Evolutionary conservation across 2,329 filamentous ascomycete species (phyloP).

Genomic region (Exophiala spinifera): DNA sequence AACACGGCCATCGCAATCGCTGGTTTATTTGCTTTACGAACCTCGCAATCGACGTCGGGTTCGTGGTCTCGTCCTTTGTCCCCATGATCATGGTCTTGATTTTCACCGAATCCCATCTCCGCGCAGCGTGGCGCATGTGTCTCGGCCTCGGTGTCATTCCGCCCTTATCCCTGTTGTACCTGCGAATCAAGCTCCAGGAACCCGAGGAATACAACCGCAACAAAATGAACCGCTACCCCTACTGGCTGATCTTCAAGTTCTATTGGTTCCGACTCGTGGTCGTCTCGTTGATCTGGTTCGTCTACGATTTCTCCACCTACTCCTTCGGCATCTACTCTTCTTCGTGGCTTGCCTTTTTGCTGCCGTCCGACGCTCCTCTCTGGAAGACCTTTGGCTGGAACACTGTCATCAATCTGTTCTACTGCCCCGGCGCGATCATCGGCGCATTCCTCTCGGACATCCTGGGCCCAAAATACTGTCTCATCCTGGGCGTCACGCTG

Average conservation of each 20-base stretch:
- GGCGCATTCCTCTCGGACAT: constrained; percentile 76
- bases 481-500: constrained; percentile 65
- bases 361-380: constrained; percentile 59
- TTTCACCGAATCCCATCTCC: constrained; percentile 60
- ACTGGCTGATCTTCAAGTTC: constrained; percentile 55
- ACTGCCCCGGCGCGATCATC: constrained; percentile 75
- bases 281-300: constrained; percentile 77
- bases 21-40: constrained; percentile 94
- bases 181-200: constrained; percentile 72
- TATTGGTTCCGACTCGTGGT: constrained; percentile 71
- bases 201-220: constrained; percentile 73
- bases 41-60: constrained; percentile 80
- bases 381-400: constrained; percentile 86
- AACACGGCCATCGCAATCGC: constrained; percentile 74
- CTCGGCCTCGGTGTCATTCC: constrained; percentile 78
- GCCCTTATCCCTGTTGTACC: constrained; percentile 65
- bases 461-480: constrained; percentile 72
- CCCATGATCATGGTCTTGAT: constrained; percentile 64
- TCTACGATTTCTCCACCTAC: constrained; percentile 83
- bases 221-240: constrained; percentile 62
- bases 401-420: constrained; percentile 83
- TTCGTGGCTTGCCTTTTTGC: constrained; percentile 56
- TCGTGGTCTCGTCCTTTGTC: constrained; percentile 75
- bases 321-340: constrained; percentile 83
- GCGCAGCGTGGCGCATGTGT: constrained; percentile 76